Conservation (phyloP, 768 basidiomycete genomes). For the Xerocomellus chrysenteron region DNA sequence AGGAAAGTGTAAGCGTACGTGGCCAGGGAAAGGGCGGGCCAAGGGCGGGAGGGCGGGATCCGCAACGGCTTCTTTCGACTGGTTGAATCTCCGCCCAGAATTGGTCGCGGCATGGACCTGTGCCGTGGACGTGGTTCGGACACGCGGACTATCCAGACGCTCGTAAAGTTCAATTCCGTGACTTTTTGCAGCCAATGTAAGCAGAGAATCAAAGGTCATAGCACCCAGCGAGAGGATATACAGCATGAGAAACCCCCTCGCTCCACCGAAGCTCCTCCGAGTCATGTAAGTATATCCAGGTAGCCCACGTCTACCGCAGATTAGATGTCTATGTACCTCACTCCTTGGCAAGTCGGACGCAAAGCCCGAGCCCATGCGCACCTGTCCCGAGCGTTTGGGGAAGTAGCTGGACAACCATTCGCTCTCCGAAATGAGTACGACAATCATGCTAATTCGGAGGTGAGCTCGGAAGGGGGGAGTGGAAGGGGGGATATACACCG, state of each 20-base stretch:
- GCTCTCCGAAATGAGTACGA: conserved; percentile 80
- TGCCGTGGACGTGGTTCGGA: too few species aligned
- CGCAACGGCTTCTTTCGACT: too few species aligned
- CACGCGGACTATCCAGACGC: too few species aligned
- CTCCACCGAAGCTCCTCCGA: conserved; percentile 1
- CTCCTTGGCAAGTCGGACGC: conserved; percentile 5
- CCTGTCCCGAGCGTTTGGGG: not conserved
- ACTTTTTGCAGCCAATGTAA: not conserved
- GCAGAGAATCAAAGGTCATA: conserved; percentile 18
- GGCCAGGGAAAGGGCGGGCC: too few species aligned
- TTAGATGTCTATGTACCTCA: conserved; percentile 20
- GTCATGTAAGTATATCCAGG: conserved; percentile 11
- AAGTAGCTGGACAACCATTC: conserved; percentile 38
- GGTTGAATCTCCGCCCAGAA: too few species aligned
- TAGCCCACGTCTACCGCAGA: conserved; percentile 9
- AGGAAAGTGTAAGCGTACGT: too few species aligned
- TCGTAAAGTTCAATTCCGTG: too few species aligned
- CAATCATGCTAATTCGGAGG: conserved; percentile 68
- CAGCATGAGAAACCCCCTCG: conserved; percentile 11
- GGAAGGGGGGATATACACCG: conserved; percentile 49
- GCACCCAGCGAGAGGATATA: conserved; percentile 20
- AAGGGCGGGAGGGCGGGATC: too few species aligned
- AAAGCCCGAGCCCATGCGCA: conserved; percentile 3
- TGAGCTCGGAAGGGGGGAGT: not conserved
- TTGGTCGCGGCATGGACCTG: too few species aligned